Evolutionary conservation across 305 asterid genomes (phyloP), one percentile per base, ranked within the genome.

Genomic region (Fraxinus ornus): DNA sequence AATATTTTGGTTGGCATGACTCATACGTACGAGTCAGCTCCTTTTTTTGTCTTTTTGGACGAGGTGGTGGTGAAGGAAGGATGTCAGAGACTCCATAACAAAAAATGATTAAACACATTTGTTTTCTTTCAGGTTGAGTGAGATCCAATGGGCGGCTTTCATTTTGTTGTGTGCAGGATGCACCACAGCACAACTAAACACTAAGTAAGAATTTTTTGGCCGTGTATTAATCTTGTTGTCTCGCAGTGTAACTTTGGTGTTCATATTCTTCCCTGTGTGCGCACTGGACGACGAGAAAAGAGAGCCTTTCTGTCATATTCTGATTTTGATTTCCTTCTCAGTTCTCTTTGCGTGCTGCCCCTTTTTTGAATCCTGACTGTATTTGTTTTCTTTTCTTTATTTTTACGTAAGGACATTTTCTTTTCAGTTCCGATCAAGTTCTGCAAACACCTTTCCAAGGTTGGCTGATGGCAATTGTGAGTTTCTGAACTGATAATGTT

Each of bases 391-490:
- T 81, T 74, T 80, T 78, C 75, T 28, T 66, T 74, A 28, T 80
- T 78, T 84, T 86, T 77, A 78, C 13, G 77, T 32, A 47, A 57
- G 89, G 85, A 83, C 86, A 66, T 86, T 86, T 68, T 82, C 77
- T 83, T 75, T 82, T 82, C 95, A 94, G 99, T 86, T 96, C 99
- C 28, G 99, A 96, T 80, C 90, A 84, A 83, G 98, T 96, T 77
- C 92, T 96, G 91, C 99, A 93, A 84, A 89, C 98, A 82, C 97
- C 99, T 78, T 74, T 94, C 15, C 92, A 91, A 84, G 99, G 99
- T 86, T 96, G 98, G 99, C 75, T 92, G 91, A 96, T 96, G 98
- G 99, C 99, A 85, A 90, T 96, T 90, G 99, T 96, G 91, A 93
- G 99, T 90, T 84, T 77, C 88, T 85, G 81, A 84, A 62, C 83